Conservation (phyloP, 148 eudicot genomes). For the Fallopia convolvulus region DNA sequence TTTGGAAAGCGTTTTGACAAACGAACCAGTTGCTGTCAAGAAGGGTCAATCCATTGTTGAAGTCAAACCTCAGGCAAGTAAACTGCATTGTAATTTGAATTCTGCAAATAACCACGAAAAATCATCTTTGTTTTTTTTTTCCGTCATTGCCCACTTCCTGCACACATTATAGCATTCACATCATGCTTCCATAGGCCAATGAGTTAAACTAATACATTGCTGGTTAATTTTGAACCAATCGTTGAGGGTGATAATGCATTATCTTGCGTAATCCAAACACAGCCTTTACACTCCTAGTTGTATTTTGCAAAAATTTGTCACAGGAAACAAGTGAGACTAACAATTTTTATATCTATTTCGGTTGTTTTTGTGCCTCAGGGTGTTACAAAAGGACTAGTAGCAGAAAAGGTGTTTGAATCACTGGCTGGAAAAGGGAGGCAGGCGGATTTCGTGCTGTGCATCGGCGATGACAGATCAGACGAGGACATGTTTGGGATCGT, state of each 20-base stretch:
- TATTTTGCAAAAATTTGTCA: too few relatives aligned
- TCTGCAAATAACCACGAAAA: background rate
- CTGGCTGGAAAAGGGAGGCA: background rate
- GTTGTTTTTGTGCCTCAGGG: background rate
- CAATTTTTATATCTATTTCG: background rate
- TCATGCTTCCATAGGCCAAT: background rate
- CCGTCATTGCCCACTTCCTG: background rate
- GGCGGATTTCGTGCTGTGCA: conserved; percentile 19
- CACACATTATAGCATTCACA: background rate
- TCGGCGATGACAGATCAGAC: conserved; percentile 32
- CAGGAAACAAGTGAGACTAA: too few relatives aligned
- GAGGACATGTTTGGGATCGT: conserved; percentile 37
- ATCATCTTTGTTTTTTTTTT: background rate
- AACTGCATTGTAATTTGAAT: background rate
- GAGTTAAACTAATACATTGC: background rate
- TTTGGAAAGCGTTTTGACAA: conserved; percentile 43
- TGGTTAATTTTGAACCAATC: too few relatives aligned
- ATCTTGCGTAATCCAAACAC: too few relatives aligned
- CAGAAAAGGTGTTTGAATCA: conserved; percentile 3
- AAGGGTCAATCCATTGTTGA: conserved; percentile 40
- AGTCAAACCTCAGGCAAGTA: conserved; percentile 32
- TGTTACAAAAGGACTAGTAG: conserved; percentile 9
- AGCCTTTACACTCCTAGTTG: too few relatives aligned
- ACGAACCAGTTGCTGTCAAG: conserved; percentile 48
- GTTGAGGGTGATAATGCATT: too few relatives aligned